Evolutionary conservation across 208 protist species (phyloP), one percentile per base, ranked within the genome.

Genomic region (Leishmania gerbilli): DNA sequence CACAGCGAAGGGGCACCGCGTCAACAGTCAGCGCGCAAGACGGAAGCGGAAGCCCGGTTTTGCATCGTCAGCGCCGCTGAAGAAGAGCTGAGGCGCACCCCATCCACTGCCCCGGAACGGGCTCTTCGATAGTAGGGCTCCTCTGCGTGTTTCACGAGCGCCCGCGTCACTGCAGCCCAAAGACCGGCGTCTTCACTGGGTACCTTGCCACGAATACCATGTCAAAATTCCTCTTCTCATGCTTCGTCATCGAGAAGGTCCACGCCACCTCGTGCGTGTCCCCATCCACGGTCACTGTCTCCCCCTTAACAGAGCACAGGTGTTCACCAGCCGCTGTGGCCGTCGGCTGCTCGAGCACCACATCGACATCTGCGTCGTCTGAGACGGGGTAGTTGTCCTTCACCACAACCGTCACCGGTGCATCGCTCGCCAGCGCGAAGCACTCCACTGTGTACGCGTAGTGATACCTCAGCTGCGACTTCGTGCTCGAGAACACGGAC

Each of bases 381-480:
- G 88, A 85, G 13, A 91, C 76, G 5, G 90, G 90, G 79, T 81
- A 93, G 71, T 93, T 89, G 78, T 93, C 90, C 45, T 78, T 79
- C 81, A 93, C 90, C 65, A 93, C 81, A 65, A 93, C 74, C 37
- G 79, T 83, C 76, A 85, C 68, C 58, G 83, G 80, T 17, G 42
- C 51, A 15, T 77, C 58, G 31, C 60, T 84, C 24, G 77, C 5
- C 74, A 82, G 58, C 15, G 78, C 82, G 31, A 55, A 74, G 65
- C 82, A 86, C 74, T 86, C 76, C 3, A 80, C 78, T 24, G 76
- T 71, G 78, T 80, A 86, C 11, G 74, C 47, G 74, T 86, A 82
- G 74, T 86, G 78, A 67, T 80, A 86, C 74, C 69, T 60, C 8
- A 86, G 78, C 45, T 82, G 60, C 13, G 78, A 80, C 78, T 82